A percentile compares a stretch with the other conserved stretches of the same genome.
phyloP scores from a whole-genome alignment of 2,329 filamentous ascomycete species.

The Colletotrichum sp. region DNA sequence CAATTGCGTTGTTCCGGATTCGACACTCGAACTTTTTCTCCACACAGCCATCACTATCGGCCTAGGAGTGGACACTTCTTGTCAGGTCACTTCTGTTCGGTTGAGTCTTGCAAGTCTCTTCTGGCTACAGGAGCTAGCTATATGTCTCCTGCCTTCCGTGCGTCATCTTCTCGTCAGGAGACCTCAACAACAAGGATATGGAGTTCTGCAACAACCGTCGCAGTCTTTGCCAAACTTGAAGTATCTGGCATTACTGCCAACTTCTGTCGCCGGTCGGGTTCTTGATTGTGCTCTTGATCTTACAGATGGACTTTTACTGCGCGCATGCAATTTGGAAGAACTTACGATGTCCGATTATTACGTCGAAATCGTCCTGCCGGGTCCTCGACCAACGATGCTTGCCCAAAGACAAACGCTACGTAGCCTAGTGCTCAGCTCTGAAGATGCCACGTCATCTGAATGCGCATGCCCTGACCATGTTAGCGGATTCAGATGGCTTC shows the following conservation, averaged over 20 bases:
- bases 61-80: background rate
- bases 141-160: background rate
- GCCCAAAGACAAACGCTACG: background rate
- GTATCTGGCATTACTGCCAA: background rate
- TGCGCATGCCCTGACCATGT: background rate
- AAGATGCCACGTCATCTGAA: background rate
- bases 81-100: no score
- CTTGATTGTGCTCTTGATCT: background rate
- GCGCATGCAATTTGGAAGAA: background rate
- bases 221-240: background rate
- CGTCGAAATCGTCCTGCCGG: background rate
- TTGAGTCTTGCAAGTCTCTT: background rate
- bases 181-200: background rate
- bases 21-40: background rate
- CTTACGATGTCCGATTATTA: background rate
- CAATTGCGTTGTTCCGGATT: background rate
- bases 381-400: background rate
- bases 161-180: background rate
- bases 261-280: rapidly evolving
- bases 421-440: background rate
- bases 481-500: no score
- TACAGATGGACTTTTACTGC: background rate
- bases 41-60: background rate
- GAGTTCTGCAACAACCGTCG: background rate
- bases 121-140: background rate